Conservation (phyloP, 2,329 filamentous ascomycete species). For the Fusarium buxicola region DNA sequence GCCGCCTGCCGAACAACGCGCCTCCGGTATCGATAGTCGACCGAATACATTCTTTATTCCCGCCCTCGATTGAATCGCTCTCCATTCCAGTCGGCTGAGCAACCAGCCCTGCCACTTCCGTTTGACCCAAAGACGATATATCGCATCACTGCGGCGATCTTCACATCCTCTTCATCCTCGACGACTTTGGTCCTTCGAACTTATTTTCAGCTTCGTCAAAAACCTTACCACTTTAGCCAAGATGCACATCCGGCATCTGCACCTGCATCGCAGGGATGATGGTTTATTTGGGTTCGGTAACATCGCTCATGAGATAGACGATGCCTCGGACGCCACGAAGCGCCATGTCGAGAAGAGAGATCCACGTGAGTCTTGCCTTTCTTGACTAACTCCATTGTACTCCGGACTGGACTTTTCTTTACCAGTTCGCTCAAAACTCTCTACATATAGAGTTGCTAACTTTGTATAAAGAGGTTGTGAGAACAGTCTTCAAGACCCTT, state of each 20-base stretch:
- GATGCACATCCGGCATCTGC: slow-evolving; percentile 48
- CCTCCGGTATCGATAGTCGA: slow-evolving; percentile 39
- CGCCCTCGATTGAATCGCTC: slow-evolving; percentile 38
- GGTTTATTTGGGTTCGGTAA: slow-evolving; percentile 47
- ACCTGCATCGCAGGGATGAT: slow-evolving; percentile 45
- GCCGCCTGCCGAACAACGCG: slow-evolving; percentile 36
- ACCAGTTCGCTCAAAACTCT: neutral
- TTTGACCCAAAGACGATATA: slow-evolving; percentile 31
- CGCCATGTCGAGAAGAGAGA: slow-evolving; percentile 27
- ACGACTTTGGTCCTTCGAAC: neutral
- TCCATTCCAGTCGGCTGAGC: slow-evolving; percentile 46
- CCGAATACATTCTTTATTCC: slow-evolving; percentile 44
- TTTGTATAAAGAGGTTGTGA: slow-evolving; percentile 46
- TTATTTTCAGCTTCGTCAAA: neutral
- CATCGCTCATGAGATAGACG: slow-evolving; percentile 38
- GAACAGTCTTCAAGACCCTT: slow-evolving; percentile 58
- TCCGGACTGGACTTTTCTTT: neutral
- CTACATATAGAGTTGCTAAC: slow-evolving; percentile 11
- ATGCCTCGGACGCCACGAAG: slow-evolving; percentile 20
- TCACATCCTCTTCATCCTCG: neutral
- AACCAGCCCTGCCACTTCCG: slow-evolving; percentile 36
- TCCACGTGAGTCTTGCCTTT: slow-evolving; percentile 23
- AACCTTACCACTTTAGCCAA: slow-evolving; percentile 21
- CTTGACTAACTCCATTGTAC: neutral
- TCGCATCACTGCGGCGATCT: slow-evolving; percentile 8